phyloP scores from a whole-genome alignment of 805 yeast species.

The Lipomyces starkeyi region DNA sequence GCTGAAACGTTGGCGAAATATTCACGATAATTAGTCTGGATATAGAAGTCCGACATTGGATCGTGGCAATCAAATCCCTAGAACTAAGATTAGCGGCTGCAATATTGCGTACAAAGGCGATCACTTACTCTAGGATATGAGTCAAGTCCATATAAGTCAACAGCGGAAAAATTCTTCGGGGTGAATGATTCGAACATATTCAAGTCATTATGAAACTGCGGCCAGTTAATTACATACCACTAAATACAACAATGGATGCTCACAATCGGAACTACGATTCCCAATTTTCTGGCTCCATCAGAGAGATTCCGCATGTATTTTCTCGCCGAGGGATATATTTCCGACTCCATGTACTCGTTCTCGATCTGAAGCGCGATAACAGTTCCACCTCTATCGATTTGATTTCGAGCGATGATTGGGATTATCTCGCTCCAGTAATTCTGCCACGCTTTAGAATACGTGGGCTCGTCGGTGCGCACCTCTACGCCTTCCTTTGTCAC shows the following conservation, averaged over 20 bases:
- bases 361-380: slow-evolving; percentile 31
- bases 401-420: slow-evolving; percentile 28
- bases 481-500: slow-evolving; percentile 17
- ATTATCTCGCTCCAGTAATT: slow-evolving; percentile 14
- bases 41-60: slow-evolving; percentile 6
- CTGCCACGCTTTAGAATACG: slow-evolving; percentile 25
- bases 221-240: not conserved
- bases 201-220: slow-evolving; percentile 30
- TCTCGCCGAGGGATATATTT: slow-evolving; percentile 15
- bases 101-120: not conserved
- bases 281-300: slow-evolving; percentile 9
- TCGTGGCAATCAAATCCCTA: slow-evolving; percentile 19
- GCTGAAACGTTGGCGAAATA: slow-evolving; percentile 13
- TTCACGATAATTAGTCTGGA: slow-evolving; percentile 16
- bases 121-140: slow-evolving; percentile 21
- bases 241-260: not conserved
- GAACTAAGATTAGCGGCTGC: not conserved
- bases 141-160: slow-evolving; percentile 28
- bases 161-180: slow-evolving; percentile 18
- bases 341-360: slow-evolving; percentile 15
- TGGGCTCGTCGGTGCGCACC: slow-evolving; percentile 16
- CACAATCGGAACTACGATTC: slow-evolving; percentile 27
- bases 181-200: slow-evolving; percentile 17
- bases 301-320: slow-evolving; percentile 19
- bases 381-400: slow-evolving; percentile 22